Evolutionary conservation across 352 stramenopile genomes (phyloP).

Genomic region (Phytophthora rubi): DNA sequence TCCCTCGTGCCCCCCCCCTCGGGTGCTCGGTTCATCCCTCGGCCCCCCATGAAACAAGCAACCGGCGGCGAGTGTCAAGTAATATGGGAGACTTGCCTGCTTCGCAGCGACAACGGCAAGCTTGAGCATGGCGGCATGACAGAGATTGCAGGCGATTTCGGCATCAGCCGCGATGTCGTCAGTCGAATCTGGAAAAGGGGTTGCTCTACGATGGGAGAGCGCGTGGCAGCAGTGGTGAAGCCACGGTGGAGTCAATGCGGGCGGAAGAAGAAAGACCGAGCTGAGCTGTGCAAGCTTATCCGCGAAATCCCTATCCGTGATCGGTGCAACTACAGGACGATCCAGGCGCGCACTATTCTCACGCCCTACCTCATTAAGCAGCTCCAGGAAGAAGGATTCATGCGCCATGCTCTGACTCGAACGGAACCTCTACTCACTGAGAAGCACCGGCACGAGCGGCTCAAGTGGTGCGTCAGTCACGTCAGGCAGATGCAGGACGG

Average conservation of each 20-base stretch:
- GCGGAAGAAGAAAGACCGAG: conserved; percentile 8
- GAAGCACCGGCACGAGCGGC: background rate
- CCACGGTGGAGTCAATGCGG: background rate
- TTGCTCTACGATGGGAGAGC: background rate
- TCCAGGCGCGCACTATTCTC: background rate
- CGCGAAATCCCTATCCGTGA: background rate
- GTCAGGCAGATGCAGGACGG: no score
- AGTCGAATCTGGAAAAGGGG: conserved; percentile 5
- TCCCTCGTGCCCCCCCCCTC: no score
- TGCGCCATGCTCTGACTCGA: background rate
- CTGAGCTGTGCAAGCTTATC: background rate
- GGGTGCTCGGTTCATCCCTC: no score
- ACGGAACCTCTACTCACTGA: background rate
- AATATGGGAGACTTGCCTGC: background rate
- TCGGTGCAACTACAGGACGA: background rate
- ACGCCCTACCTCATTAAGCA: background rate
- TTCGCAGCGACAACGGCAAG: background rate
- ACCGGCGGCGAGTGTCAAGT: background rate
- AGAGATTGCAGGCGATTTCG: background rate
- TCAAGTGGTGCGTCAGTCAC: no score
- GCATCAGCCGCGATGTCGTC: background rate
- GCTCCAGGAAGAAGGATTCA: background rate
- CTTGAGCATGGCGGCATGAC: background rate
- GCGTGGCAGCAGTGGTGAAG: conserved; percentile 6
- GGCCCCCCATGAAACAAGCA: background rate